Base-by-base conservation (phyloP, 2,329 filamentous ascomycete species). In the Alternaria novae-zelandiae region DNA sequence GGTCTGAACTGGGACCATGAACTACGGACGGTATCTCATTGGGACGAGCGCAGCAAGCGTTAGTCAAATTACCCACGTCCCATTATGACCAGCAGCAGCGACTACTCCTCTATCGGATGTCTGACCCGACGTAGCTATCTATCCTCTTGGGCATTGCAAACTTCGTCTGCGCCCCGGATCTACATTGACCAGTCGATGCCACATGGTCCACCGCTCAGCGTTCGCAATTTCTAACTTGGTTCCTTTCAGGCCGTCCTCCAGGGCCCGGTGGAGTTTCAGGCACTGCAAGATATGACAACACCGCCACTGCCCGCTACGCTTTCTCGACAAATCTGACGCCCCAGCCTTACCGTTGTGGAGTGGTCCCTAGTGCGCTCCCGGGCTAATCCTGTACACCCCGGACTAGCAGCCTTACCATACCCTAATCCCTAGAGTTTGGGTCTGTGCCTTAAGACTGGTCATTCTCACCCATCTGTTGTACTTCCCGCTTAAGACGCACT, bases 311-410 rank as follows among this genome's bases (percentile, higher is more conserved):
- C 70, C 74, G 74, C 77, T 74, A 78, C 76, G 66, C 68, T 64
- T 68, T 65, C 70, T 65, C 66, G 67, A 75, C 72, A 59, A 60
- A 57, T 67, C 66, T 62, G 67, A 70, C 62, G 56, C 68, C 70
- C 75, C 76, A 78, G 77, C 76, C 77, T 79, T 79, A 77, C 71
- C 56, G 74, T 64, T 72, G 69, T 72, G 73, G 74, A 72, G 69
- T 71, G 61, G 59, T 67, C 66, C 73, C 69, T 70, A 73, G 70
- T 67, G 72, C 70, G 61, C 66, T 69, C 65, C 66, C 66, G 67
- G 64, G 71, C 76, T 76, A 78, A 73, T 70, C 67, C 72, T 74
- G 64, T 73, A 70, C 68, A 68, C 71, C 72, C 72, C 66, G 71
- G 71, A 68, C 71, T 74, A 74, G 73, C 64, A 71, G 67, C 74